A percentile compares a stretch with the other conserved stretches of the same genome.
Evolutionary conservation across 768 basidiomycete genomes (phyloP).

Genomic region (Pluteus cervinus): DNA sequence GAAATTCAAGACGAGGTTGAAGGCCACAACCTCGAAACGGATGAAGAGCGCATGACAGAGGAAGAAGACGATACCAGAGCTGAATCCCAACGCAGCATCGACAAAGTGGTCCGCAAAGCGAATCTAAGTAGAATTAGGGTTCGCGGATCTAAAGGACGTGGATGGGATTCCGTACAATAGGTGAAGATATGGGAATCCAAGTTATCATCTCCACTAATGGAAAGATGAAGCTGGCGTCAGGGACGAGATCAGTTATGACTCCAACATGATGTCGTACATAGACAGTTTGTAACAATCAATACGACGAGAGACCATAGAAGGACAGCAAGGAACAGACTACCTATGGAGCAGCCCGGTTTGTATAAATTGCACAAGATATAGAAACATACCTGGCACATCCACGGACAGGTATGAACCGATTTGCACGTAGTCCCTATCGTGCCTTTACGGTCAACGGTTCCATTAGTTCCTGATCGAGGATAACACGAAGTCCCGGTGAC

Average conservation of each 20-base stretch:
- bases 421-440: constrained; percentile 78
- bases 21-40: constrained; percentile 49
- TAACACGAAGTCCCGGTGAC: constrained; percentile 2
- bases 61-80: constrained; percentile 54
- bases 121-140: constrained; percentile 23
- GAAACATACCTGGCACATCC: constrained; percentile 54
- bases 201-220: constrained; percentile 70
- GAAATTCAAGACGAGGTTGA: constrained; percentile 45
- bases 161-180: constrained; percentile 44
- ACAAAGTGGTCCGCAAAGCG: constrained; percentile 58
- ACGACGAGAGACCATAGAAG: constrained; percentile 44
- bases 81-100: constrained; percentile 51
- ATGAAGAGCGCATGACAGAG: constrained; percentile 38
- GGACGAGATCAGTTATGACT: not conserved
- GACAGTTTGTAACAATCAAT: constrained; percentile 42
- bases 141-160: not conserved
- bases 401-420: constrained; percentile 54
- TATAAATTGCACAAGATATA: constrained; percentile 15
- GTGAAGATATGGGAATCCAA: constrained; percentile 75
- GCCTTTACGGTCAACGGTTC: constrained; percentile 24
- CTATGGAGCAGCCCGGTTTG: constrained; percentile 17
- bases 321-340: constrained; percentile 44
- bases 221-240: constrained; percentile 18
- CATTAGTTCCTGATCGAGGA: constrained; percentile 4
- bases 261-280: constrained; percentile 20